Percentiles rank a stretch among this genome's conserved stretches.
These are phyloP conservation scores for Pulveroboletus sp. DNA, from an alignment of 768 basidiomycete genomes.

Conservation along the genomic window DNA sequence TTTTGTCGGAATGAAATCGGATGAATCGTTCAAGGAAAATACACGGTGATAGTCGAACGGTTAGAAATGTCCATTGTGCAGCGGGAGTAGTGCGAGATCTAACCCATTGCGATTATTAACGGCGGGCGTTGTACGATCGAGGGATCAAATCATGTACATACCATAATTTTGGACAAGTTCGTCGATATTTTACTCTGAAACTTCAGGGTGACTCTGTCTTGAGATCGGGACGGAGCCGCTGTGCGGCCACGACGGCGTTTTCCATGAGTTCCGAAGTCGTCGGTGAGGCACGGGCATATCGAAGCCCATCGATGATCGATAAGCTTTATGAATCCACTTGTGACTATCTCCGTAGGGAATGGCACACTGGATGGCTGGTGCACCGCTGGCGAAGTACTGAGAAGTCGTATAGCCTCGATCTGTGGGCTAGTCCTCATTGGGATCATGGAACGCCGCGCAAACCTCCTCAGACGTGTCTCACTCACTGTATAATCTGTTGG, in stretches of 20 bases:
- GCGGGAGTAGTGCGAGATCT: background rate
- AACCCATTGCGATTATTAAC: background rate
- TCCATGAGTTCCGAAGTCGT: background rate
- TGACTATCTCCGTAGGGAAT: background rate
- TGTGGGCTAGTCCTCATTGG: too few relatives aligned
- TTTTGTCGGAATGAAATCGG: too few relatives aligned
- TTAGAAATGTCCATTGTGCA: background rate
- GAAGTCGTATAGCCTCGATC: too few relatives aligned
- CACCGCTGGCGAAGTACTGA: too few relatives aligned
- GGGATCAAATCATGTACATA: too few relatives aligned
- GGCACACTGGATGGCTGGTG: too few relatives aligned
- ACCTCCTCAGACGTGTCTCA: too few relatives aligned
- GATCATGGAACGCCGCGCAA: too few relatives aligned
- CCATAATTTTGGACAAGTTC: too few relatives aligned
- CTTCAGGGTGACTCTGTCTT: background rate
- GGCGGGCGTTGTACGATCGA: background rate
- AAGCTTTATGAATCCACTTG: background rate
- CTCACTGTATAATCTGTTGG: too few relatives aligned
- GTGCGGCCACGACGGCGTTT: background rate
- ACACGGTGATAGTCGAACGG: background rate
- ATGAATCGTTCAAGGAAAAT: too few relatives aligned
- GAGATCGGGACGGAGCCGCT: slow-evolving; percentile 1
- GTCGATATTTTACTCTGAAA: background rate
- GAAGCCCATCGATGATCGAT: background rate
- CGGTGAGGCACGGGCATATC: background rate